Percentiles rank a stretch among this genome's conserved stretches.
Conservation (phyloP, 1,139 yeast species). For the Scheffersomyces parashehatae region DNA sequence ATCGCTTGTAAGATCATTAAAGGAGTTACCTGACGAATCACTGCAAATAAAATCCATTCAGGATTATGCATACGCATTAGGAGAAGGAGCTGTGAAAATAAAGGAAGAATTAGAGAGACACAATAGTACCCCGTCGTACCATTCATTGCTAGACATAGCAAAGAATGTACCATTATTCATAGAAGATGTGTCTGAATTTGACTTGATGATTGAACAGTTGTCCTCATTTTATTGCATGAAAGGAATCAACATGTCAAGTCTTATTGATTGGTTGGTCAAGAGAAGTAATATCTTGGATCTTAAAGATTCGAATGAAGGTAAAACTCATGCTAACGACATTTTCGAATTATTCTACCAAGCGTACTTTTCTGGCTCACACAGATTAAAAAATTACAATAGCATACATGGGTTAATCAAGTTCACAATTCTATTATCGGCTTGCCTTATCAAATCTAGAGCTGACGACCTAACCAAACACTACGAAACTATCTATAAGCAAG, state of each 20-base stretch:
- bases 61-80: slow-evolving; percentile 31
- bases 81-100: slow-evolving; percentile 22
- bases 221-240: slow-evolving; percentile 32
- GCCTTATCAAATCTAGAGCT: background rate
- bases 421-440: background rate
- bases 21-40: background rate
- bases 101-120: slow-evolving; percentile 2
- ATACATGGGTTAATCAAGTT: background rate
- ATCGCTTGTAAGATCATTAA: background rate
- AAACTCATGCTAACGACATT: background rate
- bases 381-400: background rate
- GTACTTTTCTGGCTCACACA: background rate
- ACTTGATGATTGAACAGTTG: slow-evolving; percentile 53
- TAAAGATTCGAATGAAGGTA: background rate
- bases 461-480: background rate
- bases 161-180: slow-evolving; percentile 23
- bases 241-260: slow-evolving; percentile 18
- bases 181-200: slow-evolving; percentile 42
- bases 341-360: background rate
- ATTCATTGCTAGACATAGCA: slow-evolving; percentile 28
- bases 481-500: background rate
- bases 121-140: slow-evolving; percentile 10
- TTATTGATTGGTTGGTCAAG: slow-evolving; percentile 6
- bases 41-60: slow-evolving; percentile 23
- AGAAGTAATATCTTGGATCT: background rate